phyloP scores from a whole-genome alignment of 805 yeast genomes.

The Torulaspora franciscae region DNA sequence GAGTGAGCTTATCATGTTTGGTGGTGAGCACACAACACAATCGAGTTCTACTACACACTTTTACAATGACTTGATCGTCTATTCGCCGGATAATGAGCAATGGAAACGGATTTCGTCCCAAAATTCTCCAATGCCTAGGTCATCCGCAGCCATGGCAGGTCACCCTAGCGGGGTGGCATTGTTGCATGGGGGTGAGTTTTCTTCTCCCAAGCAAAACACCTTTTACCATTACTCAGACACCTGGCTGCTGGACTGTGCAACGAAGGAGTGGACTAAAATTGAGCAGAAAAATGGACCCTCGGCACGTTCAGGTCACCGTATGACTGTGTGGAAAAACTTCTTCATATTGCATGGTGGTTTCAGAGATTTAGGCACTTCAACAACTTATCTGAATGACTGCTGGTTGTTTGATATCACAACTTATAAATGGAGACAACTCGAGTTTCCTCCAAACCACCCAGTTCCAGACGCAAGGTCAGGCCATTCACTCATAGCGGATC shows the following conservation, averaged over 20 bases:
- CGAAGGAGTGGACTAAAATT: constrained; percentile 86
- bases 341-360: constrained; percentile 87
- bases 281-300: constrained; percentile 73
- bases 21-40: constrained; percentile 68
- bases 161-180: constrained; percentile 86
- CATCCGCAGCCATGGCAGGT: constrained; percentile 88
- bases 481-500: constrained; percentile 73
- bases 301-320: constrained; percentile 88
- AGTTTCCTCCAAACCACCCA: constrained; percentile 74
- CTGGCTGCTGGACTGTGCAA: constrained; percentile 81
- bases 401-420: constrained; percentile 91
- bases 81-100: constrained; percentile 65
- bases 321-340: constrained; percentile 88
- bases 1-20: constrained; percentile 76
- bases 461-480: constrained; percentile 92
- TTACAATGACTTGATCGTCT: constrained; percentile 74
- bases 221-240: constrained; percentile 96
- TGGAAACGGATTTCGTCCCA: constrained; percentile 80
- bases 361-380: constrained; percentile 77
- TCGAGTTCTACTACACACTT: constrained; percentile 53
- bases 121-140: constrained; percentile 86
- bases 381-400: constrained; percentile 77
- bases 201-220: constrained; percentile 91
- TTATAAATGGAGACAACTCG: constrained; percentile 87
- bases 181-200: constrained; percentile 94